Percentiles rank a stretch among this genome's conserved stretches.
Evolutionary conservation across 768 basidiomycete species (phyloP).

Genomic region (Lentinula detonsa): DNA sequence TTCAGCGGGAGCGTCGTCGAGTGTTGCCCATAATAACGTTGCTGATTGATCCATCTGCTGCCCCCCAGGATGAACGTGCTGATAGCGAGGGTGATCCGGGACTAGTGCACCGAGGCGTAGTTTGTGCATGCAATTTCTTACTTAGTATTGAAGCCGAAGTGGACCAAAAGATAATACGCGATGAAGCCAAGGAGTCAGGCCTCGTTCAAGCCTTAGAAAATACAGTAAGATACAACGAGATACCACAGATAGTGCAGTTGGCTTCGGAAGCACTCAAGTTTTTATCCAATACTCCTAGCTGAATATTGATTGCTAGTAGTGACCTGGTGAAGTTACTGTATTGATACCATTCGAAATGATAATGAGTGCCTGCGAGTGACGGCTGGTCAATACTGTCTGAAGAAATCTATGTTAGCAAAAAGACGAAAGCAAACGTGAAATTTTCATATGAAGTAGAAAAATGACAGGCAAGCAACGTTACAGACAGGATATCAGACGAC

Average conservation of each 20-base stretch:
- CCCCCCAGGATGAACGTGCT: slow-evolving; percentile 22
- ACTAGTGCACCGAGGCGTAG: slow-evolving; percentile 70
- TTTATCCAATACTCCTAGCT: slow-evolving; percentile 5
- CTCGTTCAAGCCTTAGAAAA: slow-evolving; percentile 46
- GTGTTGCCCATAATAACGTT: slow-evolving; percentile 62
- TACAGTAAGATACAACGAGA: slow-evolving; percentile 37
- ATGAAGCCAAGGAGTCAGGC: slow-evolving; percentile 48
- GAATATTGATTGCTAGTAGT: no score
- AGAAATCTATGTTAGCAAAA: no score
- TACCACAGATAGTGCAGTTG: slow-evolving; percentile 36
- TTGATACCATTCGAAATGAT: no score
- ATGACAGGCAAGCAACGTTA: no score
- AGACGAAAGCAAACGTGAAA: no score
- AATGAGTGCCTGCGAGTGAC: no score
- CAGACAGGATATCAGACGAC: no score
- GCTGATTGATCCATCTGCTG: slow-evolving; percentile 55
- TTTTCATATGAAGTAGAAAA: no score
- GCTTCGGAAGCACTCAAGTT: slow-evolving; percentile 46
- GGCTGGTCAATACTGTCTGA: no score
- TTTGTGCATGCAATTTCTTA: slow-evolving; percentile 67
- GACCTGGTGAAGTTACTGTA: no score
- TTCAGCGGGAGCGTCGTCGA: slow-evolving; percentile 60
- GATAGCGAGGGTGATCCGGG: slow-evolving; percentile 40
- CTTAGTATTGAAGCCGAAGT: slow-evolving; percentile 34
- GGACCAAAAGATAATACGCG: slow-evolving; percentile 35